Evolutionary conservation across 148 eudicot genomes (phyloP).

Genomic region (Fagopyrum tataricum): DNA sequence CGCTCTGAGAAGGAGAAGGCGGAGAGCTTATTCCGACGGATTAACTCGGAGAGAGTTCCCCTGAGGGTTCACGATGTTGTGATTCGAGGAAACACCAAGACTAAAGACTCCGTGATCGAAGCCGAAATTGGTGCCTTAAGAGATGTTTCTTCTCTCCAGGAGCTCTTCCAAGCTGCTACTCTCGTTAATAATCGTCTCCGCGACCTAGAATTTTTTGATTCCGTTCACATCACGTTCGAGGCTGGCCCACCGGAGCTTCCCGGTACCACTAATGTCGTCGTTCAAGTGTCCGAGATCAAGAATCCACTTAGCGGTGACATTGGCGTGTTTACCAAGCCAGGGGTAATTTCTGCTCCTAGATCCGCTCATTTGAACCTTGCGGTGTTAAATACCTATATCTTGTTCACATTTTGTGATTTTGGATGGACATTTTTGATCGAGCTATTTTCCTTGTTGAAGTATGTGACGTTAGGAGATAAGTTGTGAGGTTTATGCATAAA

Average conservation of each 20-base stretch:
- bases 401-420: background rate
- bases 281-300: constrained; percentile 55
- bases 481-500: background rate
- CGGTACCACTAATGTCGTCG: constrained; percentile 56
- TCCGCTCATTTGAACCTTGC: background rate
- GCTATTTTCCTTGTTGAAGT: background rate
- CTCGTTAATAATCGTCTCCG: constrained; percentile 40
- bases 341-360: constrained; percentile 34
- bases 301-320: constrained; percentile 57
- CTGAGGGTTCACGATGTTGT: constrained; percentile 71
- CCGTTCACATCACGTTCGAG: constrained; percentile 58
- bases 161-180: constrained; percentile 61
- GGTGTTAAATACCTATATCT: background rate
- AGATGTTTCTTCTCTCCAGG: constrained; percentile 49
- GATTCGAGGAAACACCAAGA: constrained; percentile 69
- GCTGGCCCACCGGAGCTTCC: constrained; percentile 82
- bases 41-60: constrained; percentile 40
- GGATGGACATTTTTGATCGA: too few species aligned
- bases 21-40: constrained; percentile 34
- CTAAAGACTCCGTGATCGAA: constrained; percentile 60
- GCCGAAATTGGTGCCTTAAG: constrained; percentile 49
- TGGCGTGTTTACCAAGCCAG: constrained; percentile 67
- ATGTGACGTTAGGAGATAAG: background rate
- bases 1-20: constrained; percentile 31
- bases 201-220: constrained; percentile 55